These are phyloP conservation scores for Sporothrix luriei DNA, from an alignment of 2,329 filamentous ascomycete genomes.

Conservation along the genomic window DNA sequence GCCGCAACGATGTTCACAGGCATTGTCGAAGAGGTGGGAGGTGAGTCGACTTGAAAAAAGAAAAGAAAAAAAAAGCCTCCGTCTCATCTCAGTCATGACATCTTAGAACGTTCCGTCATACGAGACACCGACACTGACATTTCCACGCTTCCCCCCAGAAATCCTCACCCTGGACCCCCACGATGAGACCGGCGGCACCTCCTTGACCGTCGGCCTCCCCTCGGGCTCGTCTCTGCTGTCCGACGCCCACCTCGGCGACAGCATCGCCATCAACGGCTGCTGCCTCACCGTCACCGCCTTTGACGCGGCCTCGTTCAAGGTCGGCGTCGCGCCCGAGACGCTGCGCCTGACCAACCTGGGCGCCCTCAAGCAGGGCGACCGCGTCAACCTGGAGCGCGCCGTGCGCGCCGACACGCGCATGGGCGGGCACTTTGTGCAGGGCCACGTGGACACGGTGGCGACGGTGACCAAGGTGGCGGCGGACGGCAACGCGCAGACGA, in stretches of 20 bases:
- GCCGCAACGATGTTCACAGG: constrained; percentile 81
- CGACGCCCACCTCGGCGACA: constrained; percentile 87
- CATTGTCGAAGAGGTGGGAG: constrained; percentile 88
- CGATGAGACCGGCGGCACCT: constrained; percentile 84
- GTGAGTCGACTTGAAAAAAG: constrained; percentile 56
- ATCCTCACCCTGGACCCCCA: constrained; percentile 79
- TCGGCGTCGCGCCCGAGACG: constrained; percentile 93
- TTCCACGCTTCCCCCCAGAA: constrained; percentile 53
- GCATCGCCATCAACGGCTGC: constrained; percentile 92
- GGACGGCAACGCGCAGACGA: constrained; percentile 88
- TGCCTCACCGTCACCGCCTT: constrained; percentile 82
- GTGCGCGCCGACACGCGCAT: constrained; percentile 90
- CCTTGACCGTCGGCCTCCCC: constrained; percentile 77
- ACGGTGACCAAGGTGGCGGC: constrained; percentile 70
- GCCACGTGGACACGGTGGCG: constrained; percentile 91
- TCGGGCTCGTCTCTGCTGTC: constrained; percentile 71
- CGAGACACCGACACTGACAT: constrained; percentile 29
- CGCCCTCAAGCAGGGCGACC: constrained; percentile 62
- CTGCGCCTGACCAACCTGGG: constrained; percentile 96
- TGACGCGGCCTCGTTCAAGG: constrained; percentile 68
- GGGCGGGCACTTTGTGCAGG: constrained; percentile 98
- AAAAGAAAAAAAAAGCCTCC: not conserved
- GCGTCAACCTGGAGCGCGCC: constrained; percentile 91
- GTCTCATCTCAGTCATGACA: constrained; percentile 17
- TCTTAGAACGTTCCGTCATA: not conserved